Conservation (phyloP, 1,139 yeast genomes). For the Hemisphaericaspora subhashii region DNA sequence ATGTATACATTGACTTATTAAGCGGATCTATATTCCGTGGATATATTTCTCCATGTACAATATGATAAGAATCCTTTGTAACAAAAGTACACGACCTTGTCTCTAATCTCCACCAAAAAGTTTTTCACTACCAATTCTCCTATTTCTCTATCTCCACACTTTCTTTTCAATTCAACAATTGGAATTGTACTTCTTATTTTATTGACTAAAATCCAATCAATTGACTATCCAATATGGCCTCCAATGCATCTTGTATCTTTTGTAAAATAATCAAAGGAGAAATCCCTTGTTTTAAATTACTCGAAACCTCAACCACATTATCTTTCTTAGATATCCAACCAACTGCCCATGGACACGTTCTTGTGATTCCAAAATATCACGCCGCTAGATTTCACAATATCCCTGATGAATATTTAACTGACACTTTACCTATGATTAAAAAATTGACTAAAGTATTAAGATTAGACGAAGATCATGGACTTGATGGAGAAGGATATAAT, state of each 20-base stretch:
- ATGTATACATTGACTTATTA: too few relatives aligned
- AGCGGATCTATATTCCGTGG: too few relatives aligned
- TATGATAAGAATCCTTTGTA: too few relatives aligned
- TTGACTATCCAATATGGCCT: slow-evolving; percentile 9
- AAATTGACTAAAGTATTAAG: slow-evolving; percentile 73
- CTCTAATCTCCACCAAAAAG: too few relatives aligned
- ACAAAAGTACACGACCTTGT: too few relatives aligned
- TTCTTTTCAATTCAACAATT: background rate
- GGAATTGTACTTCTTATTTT: background rate
- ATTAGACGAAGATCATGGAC: slow-evolving; percentile 51
- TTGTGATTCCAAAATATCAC: slow-evolving; percentile 87
- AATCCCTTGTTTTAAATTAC: slow-evolving; percentile 84
- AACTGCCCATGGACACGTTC: slow-evolving; percentile 81
- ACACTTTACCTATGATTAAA: slow-evolving; percentile 83
- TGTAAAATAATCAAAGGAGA: slow-evolving; percentile 94
- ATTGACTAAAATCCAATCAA: background rate
- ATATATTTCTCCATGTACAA: too few relatives aligned
- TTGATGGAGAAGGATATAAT: slow-evolving; percentile 78
- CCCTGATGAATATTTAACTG: slow-evolving; percentile 87
- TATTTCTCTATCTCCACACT: background rate
- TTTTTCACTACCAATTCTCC: too few relatives aligned
- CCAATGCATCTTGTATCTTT: slow-evolving; percentile 61
- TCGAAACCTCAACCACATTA: slow-evolving; percentile 75
- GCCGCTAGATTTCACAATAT: slow-evolving; percentile 89
- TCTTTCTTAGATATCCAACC: slow-evolving; percentile 95